Evolutionary conservation across 2,329 filamentous ascomycete species (phyloP).

Genomic region (Endothia cerciana): DNA sequence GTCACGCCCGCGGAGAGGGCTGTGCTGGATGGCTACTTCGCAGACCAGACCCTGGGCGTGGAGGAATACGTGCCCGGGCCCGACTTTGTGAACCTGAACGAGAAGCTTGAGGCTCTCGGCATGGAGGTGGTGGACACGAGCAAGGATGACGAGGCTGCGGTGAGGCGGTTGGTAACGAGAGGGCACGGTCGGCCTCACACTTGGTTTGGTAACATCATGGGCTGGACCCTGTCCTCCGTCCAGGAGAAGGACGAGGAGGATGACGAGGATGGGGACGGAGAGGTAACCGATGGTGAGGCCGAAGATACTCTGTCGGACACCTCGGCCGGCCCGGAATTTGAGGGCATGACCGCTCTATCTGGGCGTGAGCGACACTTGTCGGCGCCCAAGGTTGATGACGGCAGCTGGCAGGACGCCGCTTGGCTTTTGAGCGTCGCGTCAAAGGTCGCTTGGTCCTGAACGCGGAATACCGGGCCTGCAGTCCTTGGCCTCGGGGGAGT

Average conservation of each 20-base stretch:
- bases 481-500: not conserved
- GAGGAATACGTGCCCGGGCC: constrained; percentile 51
- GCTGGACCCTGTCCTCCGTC: constrained; percentile 65
- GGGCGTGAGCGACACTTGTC: constrained; percentile 48
- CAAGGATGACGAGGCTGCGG: constrained; percentile 61
- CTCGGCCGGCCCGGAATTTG: constrained; percentile 39
- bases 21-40: constrained; percentile 42
- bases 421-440: constrained; percentile 69
- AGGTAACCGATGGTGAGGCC: constrained; percentile 32
- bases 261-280: constrained; percentile 33
- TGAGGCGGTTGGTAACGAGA: constrained; percentile 57
- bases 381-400: constrained; percentile 57
- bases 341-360: constrained; percentile 45
- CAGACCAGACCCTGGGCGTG: constrained; percentile 37
- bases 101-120: constrained; percentile 60
- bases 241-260: constrained; percentile 64
- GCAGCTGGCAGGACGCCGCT: constrained; percentile 68
- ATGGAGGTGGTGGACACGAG: constrained; percentile 47
- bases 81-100: constrained; percentile 66
- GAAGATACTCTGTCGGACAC: constrained; percentile 21
- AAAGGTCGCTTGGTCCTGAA: constrained; percentile 47
- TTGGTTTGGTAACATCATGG: constrained; percentile 63
- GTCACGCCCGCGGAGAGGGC: constrained; percentile 50
- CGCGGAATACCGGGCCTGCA: constrained; percentile 5
- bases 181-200: constrained; percentile 56